Evolutionary conservation across 345 rosid genomes (phyloP).

Genomic region (Citrus cavaleriei): DNA sequence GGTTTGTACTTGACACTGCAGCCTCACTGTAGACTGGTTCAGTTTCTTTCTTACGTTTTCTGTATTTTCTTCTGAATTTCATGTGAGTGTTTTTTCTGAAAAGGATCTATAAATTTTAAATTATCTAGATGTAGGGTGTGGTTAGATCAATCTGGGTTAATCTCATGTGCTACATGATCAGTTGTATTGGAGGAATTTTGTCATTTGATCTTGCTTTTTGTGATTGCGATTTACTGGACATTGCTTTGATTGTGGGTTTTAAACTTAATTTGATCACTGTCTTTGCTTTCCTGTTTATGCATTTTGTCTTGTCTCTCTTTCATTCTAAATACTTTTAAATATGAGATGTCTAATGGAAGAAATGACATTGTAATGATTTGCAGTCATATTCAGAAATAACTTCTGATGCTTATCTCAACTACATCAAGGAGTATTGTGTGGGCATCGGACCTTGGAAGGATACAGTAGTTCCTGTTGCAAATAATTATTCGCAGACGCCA

Average conservation of each 20-base stretch:
- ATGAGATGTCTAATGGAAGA: slow-evolving; percentile 5
- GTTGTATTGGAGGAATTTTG: background rate
- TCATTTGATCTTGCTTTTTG: background rate
- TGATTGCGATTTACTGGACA: background rate
- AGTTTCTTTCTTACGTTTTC: background rate
- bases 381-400: slow-evolving; percentile 91
- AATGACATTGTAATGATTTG: slow-evolving; percentile 16
- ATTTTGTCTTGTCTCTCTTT: background rate
- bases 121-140: background rate
- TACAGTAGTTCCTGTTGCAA: slow-evolving; percentile 66
- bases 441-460: slow-evolving; percentile 99
- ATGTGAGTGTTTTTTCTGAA: background rate
- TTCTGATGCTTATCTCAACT: slow-evolving; percentile 69
- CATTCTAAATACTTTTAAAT: background rate
- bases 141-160: background rate
- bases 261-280: background rate
- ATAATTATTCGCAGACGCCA: slow-evolving; percentile 56
- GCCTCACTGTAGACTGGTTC: background rate
- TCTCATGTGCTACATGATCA: background rate
- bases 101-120: background rate
- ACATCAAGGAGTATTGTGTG: slow-evolving; percentile 67
- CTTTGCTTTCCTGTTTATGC: background rate
- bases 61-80: background rate
- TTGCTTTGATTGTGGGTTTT: background rate
- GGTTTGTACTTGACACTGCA: slow-evolving; percentile 34